Base-by-base conservation (phyloP, 2,329 filamentous ascomycete genomes). In the Cladosporium sp. region DNA sequence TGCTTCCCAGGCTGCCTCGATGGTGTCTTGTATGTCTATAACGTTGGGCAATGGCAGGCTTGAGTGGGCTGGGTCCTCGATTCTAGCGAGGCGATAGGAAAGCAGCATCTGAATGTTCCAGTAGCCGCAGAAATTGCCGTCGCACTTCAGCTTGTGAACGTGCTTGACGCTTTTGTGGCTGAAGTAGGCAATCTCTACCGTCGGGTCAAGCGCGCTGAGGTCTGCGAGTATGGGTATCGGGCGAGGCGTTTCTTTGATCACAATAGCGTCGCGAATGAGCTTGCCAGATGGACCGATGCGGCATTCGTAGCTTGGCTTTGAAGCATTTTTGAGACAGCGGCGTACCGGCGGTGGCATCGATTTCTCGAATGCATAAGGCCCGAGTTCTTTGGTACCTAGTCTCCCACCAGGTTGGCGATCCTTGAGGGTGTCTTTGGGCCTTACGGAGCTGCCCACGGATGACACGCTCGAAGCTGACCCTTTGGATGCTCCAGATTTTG, bases 101-200 rank as follows among this genome's bases (percentile, higher is more conserved):
- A 86, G 74, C 60, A 96, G 70, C 84, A 95, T 95, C 67, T 97
- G 93, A 32, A 95, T 95, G 64, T 95, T 97, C 38, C 92, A 81
- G 67, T 96, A 97, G 3, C 92, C 92, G 66, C 92, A 97, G 67
- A 97, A 97, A 5, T 89, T 87, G 18, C 90, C 90, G 72, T 95
- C 91, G 55, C 75, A 78, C n/a, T 78, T 80, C 49, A 95, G 76
- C 63, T 95, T 95, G 48, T 87, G 88, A 22, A 97, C 78, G 63
- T 96, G 91, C 45, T 83, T 77, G 0, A 89, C 86, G 44, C 77
- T 76, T 1, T 85, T 79, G 62, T 90, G 83, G 67, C 91, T 96
- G 33, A 95, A 74, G 62, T 90, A 95, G 5, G 88, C 87, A 58
- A 81, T 81, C 49, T 80, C 74, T 1, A 89, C 86, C 4, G 74